phyloP scores from a whole-genome alignment of 352 stramenopile species.

The Plasmopara viticola region DNA sequence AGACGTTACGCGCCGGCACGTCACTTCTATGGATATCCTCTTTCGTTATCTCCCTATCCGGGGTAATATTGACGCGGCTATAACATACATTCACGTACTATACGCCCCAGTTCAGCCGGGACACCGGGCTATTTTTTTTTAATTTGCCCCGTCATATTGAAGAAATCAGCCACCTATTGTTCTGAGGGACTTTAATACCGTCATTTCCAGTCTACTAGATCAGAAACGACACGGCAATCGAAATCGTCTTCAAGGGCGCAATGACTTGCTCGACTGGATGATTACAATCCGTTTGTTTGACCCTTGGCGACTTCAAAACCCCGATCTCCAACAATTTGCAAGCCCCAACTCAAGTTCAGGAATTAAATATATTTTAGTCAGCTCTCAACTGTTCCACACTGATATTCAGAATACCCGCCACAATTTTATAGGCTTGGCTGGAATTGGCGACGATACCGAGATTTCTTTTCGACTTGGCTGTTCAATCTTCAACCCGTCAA shows the following conservation, averaged over 20 bases:
- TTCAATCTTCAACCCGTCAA: not conserved
- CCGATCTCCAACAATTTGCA: not conserved
- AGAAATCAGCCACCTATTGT: not conserved
- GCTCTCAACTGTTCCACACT: not conserved
- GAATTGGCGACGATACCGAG: not conserved
- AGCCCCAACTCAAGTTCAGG: not conserved
- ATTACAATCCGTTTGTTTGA: not conserved
- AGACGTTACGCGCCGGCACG: too few relatives aligned
- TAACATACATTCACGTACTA: not conserved
- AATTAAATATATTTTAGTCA: not conserved
- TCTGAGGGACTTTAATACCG: not conserved
- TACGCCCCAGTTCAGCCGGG: not conserved
- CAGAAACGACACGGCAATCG: not conserved
- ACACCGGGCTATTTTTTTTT: not conserved
- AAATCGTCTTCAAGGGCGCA: not conserved
- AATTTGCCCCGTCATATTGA: not conserved
- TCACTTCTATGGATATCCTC: not conserved
- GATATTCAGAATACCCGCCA: not conserved
- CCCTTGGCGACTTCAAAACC: not conserved
- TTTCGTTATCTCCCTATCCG: not conserved
- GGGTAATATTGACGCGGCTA: not conserved
- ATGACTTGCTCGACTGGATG: not conserved
- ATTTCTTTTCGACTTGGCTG: not conserved
- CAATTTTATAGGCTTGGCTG: not conserved
- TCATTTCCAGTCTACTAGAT: not conserved